phyloP scores from a whole-genome alignment of 495 filamentous ascomycete species.

The Chaetomium cochliodes region DNA sequence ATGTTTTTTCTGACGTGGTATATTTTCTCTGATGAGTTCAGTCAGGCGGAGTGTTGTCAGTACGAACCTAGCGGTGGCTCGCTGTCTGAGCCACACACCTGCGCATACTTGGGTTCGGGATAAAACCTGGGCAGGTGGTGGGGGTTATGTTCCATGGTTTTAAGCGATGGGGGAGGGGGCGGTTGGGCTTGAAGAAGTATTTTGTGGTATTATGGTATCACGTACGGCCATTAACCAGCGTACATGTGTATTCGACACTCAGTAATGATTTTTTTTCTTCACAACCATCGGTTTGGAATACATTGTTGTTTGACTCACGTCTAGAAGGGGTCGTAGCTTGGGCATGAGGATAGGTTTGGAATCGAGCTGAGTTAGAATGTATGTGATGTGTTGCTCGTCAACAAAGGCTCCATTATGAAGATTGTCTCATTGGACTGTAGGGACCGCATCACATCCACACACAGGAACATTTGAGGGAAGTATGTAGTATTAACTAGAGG shows the following conservation, averaged over 20 bases:
- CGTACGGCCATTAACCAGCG: background rate
- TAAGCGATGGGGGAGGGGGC: background rate
- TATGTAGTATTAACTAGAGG: conserved; percentile 23
- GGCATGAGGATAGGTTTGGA: background rate
- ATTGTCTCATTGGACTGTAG: too few species aligned
- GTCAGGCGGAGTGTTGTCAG: background rate
- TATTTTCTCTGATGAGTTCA: background rate
- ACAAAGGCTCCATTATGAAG: too few species aligned
- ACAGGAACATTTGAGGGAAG: conserved; percentile 13
- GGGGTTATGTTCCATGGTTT: background rate
- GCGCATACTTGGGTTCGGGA: background rate
- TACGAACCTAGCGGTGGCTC: background rate
- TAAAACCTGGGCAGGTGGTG: background rate
- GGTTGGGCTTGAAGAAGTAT: background rate
- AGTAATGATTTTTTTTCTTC: conserved; percentile 19
- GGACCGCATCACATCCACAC: background rate
- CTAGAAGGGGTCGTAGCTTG: background rate
- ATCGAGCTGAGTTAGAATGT: too few species aligned
- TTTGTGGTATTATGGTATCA: background rate
- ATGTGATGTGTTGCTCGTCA: too few species aligned
- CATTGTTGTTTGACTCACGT: background rate
- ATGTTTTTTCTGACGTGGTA: background rate
- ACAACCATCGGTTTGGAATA: background rate
- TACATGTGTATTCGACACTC: conserved; percentile 14
- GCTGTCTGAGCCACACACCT: background rate